Evolutionary conservation across 2,329 filamentous ascomycete species (phyloP).

Genomic region (Stemphylium lycopersici): DNA sequence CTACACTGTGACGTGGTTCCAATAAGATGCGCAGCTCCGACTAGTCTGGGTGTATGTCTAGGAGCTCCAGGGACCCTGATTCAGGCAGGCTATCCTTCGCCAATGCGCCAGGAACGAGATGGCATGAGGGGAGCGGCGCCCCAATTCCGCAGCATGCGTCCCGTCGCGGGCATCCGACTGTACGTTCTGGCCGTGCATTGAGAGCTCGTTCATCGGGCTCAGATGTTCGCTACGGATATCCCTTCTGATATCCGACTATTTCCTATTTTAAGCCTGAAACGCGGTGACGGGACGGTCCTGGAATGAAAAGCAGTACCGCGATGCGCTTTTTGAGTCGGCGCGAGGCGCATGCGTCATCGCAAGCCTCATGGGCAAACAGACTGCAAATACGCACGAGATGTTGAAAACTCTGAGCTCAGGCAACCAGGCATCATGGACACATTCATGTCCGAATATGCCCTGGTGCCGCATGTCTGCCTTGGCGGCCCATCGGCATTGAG

Average conservation of each 20-base stretch:
- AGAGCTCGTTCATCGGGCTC: background rate
- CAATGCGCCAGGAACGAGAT: background rate
- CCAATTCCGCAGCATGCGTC: background rate
- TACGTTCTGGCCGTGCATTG: background rate
- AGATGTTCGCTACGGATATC: background rate
- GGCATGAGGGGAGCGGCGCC: background rate
- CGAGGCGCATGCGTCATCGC: background rate
- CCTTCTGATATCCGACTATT: background rate
- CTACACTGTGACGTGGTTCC: background rate
- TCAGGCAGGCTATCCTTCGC: background rate
- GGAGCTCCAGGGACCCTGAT: background rate
- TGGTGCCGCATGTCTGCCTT: conserved; percentile 1
- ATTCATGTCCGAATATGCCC: too few relatives aligned
- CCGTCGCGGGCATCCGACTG: background rate
- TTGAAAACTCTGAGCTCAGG: background rate
- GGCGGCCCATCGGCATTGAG: conserved; percentile 3
- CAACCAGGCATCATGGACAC: too few relatives aligned
- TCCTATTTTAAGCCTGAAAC: conserved; percentile 8
- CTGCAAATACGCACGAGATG: background rate
- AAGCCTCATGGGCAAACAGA: background rate
- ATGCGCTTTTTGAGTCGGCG: background rate
- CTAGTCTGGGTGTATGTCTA: background rate
- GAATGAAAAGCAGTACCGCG: background rate
- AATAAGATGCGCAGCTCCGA: background rate
- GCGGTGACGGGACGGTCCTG: background rate